These are phyloP conservation scores for Panicum virgatum DNA, from an alignment of 202 grass and related monocot species.

Conservation along the genomic window DNA sequence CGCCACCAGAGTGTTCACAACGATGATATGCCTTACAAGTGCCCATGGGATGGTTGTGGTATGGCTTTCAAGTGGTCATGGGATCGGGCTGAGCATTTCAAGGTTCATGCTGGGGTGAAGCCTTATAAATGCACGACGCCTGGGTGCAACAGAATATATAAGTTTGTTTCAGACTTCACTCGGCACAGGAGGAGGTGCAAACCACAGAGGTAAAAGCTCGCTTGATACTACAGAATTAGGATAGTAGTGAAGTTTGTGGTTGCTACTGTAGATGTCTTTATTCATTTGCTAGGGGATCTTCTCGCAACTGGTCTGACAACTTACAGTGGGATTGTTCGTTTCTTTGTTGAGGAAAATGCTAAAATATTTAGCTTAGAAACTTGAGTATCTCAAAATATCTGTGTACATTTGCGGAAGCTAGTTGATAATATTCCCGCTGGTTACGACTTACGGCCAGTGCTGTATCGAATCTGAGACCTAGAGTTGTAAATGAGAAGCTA, in stretches of 20 bases:
- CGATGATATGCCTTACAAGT: conserved; percentile 64
- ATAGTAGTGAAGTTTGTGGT: conserved; percentile 36
- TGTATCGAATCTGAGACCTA: conserved; percentile 31
- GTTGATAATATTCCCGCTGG: conserved; percentile 16
- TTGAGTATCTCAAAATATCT: conserved; percentile 8
- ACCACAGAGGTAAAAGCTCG: conserved; percentile 52
- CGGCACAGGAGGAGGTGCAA: conserved; percentile 73
- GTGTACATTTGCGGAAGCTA: conserved; percentile 49
- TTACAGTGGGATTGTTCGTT: conserved; percentile 37
- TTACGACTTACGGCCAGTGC: background rate
- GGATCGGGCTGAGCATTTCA: conserved; percentile 67
- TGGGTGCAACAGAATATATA: conserved; percentile 68
- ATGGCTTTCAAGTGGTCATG: conserved; percentile 81
- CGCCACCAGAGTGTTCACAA: conserved; percentile 68
- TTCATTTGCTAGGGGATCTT: conserved; percentile 36
- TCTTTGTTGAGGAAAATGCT: conserved; percentile 44
- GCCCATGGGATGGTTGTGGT: conserved; percentile 73
- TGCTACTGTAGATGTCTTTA: conserved; percentile 45
- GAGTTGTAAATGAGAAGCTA: conserved; percentile 38
- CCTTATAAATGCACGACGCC: conserved; percentile 66
- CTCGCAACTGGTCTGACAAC: conserved; percentile 30
- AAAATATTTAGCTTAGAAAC: conserved; percentile 42
- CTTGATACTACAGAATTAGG: conserved; percentile 41
- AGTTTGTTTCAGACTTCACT: conserved; percentile 72
- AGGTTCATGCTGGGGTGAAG: conserved; percentile 61